These are phyloP conservation scores for Solanum pinnatisectum DNA, from an alignment of 257 asterid genomes.

Conservation along the genomic window DNA sequence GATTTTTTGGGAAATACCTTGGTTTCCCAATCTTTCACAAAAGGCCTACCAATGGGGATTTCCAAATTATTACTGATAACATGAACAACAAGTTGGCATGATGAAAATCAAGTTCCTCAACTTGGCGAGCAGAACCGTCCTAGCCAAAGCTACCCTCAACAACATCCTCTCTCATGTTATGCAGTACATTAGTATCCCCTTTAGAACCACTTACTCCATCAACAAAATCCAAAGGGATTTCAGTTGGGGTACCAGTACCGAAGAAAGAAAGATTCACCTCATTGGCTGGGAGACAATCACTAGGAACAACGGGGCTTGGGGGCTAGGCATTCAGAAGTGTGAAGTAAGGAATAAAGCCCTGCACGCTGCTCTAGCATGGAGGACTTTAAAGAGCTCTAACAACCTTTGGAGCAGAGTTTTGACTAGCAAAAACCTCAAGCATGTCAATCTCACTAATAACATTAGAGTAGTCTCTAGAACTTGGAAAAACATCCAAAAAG, in stretches of 20 bases:
- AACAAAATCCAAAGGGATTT: not conserved
- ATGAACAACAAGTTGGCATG: not conserved
- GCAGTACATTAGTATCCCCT: not conserved
- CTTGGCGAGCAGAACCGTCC: not conserved
- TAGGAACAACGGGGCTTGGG: not conserved
- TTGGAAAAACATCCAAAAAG: too few species aligned
- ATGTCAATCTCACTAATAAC: too few species aligned
- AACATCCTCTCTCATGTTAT: not conserved
- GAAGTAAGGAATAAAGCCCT: too few species aligned
- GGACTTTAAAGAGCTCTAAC: not conserved
- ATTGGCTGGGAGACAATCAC: not conserved
- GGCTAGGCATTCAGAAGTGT: not conserved
- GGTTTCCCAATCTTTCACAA: not conserved
- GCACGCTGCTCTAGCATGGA: not conserved
- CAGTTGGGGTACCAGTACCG: not conserved
- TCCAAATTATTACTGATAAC: not conserved
- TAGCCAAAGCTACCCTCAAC: not conserved
- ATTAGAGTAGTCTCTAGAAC: not conserved
- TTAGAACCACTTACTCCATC: not conserved
- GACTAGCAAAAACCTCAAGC: not conserved
- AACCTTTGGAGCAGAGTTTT: not conserved
- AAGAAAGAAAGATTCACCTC: not conserved
- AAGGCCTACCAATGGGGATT: not conserved
- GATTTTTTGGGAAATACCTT: not conserved
- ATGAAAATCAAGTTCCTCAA: not conserved